Base-by-base conservation (phyloP, 2,329 filamentous ascomycete species). In the Exophiala bonariae region DNA sequence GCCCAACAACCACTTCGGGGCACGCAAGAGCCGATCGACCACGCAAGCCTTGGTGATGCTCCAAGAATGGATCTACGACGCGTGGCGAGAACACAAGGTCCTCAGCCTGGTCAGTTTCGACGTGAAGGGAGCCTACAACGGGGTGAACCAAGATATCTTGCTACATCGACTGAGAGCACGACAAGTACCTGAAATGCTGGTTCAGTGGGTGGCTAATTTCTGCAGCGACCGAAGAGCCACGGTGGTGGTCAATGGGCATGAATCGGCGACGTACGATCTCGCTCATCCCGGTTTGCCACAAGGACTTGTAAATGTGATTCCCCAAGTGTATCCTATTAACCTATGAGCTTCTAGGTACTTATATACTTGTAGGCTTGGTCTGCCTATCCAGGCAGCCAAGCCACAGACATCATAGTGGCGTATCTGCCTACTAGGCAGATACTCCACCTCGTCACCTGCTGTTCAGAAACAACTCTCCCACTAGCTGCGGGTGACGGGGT, bases 111-210 rank as follows among this genome's bases (percentile, higher is more conserved):
- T n/a, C n/a, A 44, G 11, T 16, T 71, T 71, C 40, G 63, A 72
- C 54, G 57, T 72, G 2, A 71, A 72, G 50, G 66, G 67, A 16
- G 68, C 65, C 41, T 72, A 68, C 46, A 72, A 72, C 38, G 58
- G 68, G 13, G 65, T 72, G 11, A 66, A 52, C 19, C 68, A 67
- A 46, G 60, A 67, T 34, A 45, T 63, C 54, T 45, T 68, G 26
- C 32, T 68, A 30, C 52, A 65, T 35, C 65, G 66, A 41, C 58
- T 70, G 30, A 58, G 56, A 52, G 53, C 54, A 18, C 46, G 60
- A 54, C 52, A 60, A 16, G 62, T 67, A 41, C 63, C 57, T n/a
- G n/a, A n/a, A n/a, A n/a, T n/a, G n/a, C n/a, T n/a, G n/a, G n/a
- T n/a, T n/a, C n/a, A n/a, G n/a, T n/a, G n/a, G n/a, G n/a, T n/a